Evolutionary conservation across 306 rosid genomes (phyloP), one percentile per base, ranked within the genome.

Genomic region (Malus asiatica): DNA sequence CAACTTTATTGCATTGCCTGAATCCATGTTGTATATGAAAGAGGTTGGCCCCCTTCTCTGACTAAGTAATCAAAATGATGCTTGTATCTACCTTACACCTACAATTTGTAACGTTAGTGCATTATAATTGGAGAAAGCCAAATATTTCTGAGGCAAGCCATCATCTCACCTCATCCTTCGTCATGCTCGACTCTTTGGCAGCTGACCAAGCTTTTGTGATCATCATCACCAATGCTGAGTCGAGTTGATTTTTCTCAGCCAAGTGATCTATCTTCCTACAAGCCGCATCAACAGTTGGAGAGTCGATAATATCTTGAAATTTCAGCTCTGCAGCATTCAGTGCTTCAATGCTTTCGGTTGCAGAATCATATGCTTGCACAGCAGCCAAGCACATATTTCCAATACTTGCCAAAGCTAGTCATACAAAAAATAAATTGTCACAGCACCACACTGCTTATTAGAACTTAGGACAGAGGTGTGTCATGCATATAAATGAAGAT

Each of bases 181-280:
- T 73, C 97, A 95, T 89, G 86, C 81, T 88, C 7, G 96, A 77
- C 81, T 95, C 97, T 83, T 95, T 95, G 32, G 99, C 96, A 59
- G 92, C 97, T 40, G 97, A 90, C 97, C 97, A 95, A 75, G 99
- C 97, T 87, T 95, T 95, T 75, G 97, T 85, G 80, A 95, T 91
- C 99, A 92, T 95, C 90, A 95, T 84, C 66, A 87, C 99, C 84
- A 92, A 82, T 27, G 99, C 79, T 4, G 97, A 89, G 78, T 95
- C 97, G 5, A 95, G 97, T 76, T 95, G 88, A 65, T 85, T 90
- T 83, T 89, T 95, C 84, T 83, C 93, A 42, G 97, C 99, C 86
- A 95, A 86, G 78, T 71, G 79, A 86, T 95, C 97, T 85, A 95
- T 92, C 92, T 95, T 95, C 86, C 85, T 87, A 84, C 97, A 95